These are phyloP conservation scores for Triticum turgidum DNA, from an alignment of 176 grass and related monocot species.

Conservation along the genomic window DNA sequence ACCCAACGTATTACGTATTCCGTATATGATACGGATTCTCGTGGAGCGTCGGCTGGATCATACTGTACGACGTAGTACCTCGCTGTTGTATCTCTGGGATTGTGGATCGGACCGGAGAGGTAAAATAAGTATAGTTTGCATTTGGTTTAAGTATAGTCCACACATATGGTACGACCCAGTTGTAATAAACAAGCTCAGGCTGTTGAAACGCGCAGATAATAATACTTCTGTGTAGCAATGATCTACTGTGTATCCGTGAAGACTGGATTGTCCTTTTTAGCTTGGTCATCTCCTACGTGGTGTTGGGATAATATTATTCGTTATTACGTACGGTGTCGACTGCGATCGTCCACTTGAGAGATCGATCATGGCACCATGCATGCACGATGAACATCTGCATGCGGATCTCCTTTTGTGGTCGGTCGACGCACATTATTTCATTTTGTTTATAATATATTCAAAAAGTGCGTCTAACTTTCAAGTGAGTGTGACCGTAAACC, in stretches of 20 bases:
- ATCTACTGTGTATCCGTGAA: neutral
- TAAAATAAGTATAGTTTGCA: neutral
- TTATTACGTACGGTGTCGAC: neutral
- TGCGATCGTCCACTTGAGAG: neutral
- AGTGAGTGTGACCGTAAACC: neutral
- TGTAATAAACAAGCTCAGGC: conserved; percentile 26
- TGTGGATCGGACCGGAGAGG: neutral
- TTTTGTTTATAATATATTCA: neutral
- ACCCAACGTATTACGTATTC: neutral
- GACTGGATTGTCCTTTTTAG: neutral
- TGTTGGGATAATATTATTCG: neutral
- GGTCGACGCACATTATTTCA: neutral
- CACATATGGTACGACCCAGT: neutral
- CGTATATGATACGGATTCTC: neutral
- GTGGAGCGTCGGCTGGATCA: neutral
- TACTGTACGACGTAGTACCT: neutral
- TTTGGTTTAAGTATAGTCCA: neutral
- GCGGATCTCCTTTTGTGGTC: neutral
- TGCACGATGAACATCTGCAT: neutral
- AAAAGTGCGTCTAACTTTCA: neutral
- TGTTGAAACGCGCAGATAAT: neutral
- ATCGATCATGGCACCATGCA: neutral
- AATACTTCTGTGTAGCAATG: neutral
- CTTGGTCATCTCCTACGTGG: neutral
- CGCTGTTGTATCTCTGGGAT: neutral